phyloP scores from a whole-genome alignment of 371 early-diverging fungal genomes.

The Mucor irregularis region DNA sequence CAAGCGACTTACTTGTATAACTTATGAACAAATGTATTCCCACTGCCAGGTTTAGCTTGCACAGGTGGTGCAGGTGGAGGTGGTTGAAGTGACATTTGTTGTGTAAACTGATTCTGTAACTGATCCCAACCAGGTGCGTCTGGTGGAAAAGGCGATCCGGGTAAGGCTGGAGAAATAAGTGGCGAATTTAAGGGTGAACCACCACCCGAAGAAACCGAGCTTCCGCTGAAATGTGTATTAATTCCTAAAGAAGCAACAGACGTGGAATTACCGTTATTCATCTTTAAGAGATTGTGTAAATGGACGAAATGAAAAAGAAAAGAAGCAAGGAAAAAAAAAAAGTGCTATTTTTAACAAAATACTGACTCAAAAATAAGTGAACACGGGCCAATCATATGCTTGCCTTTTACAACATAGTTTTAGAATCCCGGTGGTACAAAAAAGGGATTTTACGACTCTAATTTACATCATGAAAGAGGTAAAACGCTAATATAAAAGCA shows the following conservation, averaged over 20 bases:
- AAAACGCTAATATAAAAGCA: no score
- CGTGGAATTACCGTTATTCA: constrained; percentile 22
- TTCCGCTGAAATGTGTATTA: constrained; percentile 29
- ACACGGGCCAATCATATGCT: no score
- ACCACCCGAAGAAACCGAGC: constrained; percentile 29
- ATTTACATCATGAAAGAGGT: no score
- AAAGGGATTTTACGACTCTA: no score
- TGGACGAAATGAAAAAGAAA: constrained; percentile 1
- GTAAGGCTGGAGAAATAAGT: constrained; percentile 24
- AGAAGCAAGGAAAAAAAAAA: constrained; percentile 1
- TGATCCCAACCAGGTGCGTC: constrained; percentile 29
- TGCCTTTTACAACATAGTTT: no score
- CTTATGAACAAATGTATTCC: constrained; percentile 44
- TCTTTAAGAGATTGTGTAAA: background rate
- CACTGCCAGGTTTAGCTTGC: constrained; percentile 14
- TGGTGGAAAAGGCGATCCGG: constrained; percentile 24
- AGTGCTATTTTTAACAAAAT: no score
- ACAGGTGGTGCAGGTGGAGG: constrained; percentile 10
- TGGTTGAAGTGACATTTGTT: constrained; percentile 39
- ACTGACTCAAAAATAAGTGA: no score
- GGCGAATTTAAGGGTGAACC: constrained; percentile 38
- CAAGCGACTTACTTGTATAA: constrained; percentile 33
- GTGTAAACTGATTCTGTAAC: constrained; percentile 24
- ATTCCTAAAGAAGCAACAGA: constrained; percentile 24
- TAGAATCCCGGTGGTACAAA: no score